Conservation (phyloP, 2,329 filamentous ascomycete genomes). For the Diaporthe ampelina region DNA sequence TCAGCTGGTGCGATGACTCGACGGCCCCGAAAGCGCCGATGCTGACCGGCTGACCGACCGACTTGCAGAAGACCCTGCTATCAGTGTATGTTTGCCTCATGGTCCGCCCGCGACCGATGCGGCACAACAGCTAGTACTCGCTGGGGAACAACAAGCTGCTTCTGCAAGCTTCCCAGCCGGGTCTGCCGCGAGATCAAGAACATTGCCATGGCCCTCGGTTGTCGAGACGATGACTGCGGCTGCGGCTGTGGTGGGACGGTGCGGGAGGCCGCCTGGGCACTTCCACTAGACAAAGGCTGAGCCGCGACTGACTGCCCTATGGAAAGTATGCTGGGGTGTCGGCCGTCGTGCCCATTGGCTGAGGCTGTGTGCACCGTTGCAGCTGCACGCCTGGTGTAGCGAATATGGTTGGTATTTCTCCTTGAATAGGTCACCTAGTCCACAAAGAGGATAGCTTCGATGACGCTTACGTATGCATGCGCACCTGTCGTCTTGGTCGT, state of each 20-base stretch:
- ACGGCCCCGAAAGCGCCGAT: slow-evolving; percentile 11
- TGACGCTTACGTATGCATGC: slow-evolving; percentile 14
- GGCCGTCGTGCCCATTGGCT: neutral
- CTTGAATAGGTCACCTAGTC: neutral
- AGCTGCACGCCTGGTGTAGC: neutral
- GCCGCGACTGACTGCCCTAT: neutral
- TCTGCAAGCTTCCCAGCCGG: neutral
- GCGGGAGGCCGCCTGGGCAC: slow-evolving; percentile 17
- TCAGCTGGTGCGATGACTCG: slow-evolving; percentile 8
- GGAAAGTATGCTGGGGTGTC: neutral
- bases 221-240: neutral
- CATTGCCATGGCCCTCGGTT: neutral
- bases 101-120: neutral
- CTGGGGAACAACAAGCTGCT: neutral
- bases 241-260: neutral
- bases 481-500: neutral
- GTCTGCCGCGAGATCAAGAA: neutral
- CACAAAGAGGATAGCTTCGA: slow-evolving; percentile 6
- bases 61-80: neutral
- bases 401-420: neutral
- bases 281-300: neutral
- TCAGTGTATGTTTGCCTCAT: neutral
- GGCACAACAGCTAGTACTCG: too few species aligned
- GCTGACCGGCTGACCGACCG: neutral
- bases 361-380: neutral